A percentile compares a stretch with the other conserved stretches of the same genome.
Evolutionary conservation across 176 grass and related monocot genomes (phyloP).

Genomic region (Rhynchospora pubera): DNA sequence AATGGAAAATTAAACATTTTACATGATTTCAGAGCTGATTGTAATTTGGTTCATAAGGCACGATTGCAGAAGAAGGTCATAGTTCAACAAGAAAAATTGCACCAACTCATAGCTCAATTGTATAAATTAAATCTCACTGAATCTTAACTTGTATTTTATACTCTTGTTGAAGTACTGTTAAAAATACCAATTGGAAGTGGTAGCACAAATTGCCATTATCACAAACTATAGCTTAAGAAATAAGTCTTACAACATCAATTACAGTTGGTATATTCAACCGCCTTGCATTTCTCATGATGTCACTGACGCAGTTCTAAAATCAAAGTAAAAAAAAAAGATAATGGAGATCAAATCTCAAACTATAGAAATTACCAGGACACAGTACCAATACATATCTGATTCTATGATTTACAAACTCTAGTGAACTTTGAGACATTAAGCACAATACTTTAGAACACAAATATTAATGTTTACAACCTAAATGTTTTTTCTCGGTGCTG

Average conservation of each 20-base stretch:
- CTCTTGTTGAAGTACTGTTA: background rate
- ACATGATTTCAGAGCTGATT: too few relatives aligned
- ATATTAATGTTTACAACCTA: too few relatives aligned
- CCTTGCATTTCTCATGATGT: slow-evolving; percentile 61
- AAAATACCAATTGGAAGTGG: background rate
- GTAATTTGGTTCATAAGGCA: background rate
- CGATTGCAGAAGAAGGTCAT: background rate
- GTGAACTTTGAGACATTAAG: background rate
- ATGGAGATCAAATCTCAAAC: background rate
- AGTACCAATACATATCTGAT: background rate
- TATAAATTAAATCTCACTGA: background rate
- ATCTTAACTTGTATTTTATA: background rate
- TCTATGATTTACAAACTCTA: background rate
- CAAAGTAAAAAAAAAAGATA: slow-evolving; percentile 17
- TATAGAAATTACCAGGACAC: background rate
- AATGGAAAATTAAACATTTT: background rate
- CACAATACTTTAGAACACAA: too few relatives aligned
- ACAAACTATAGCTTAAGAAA: background rate
- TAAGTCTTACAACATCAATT: slow-evolving; percentile 67
- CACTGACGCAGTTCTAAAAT: slow-evolving; percentile 71
- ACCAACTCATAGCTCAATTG: background rate
- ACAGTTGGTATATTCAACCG: slow-evolving; percentile 62
- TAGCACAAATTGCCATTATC: background rate
- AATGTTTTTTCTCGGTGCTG: too few relatives aligned
- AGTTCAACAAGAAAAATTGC: background rate